These are phyloP conservation scores for Sequoiadendron giganteum DNA, from an alignment of 75 land plant species.

Conservation along the genomic window DNA sequence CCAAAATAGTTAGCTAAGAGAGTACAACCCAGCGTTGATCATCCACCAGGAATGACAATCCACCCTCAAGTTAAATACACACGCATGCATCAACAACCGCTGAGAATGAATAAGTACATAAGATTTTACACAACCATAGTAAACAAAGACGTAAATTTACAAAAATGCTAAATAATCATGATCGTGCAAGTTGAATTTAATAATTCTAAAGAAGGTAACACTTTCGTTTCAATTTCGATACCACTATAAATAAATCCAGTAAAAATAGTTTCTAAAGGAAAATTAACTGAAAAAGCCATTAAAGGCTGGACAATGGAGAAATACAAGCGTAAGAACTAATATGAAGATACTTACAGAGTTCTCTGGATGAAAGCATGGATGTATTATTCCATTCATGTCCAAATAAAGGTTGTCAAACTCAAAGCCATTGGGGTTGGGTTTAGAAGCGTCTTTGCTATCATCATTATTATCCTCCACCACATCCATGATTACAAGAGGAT, in stretches of 20 bases:
- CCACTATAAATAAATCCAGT: background rate
- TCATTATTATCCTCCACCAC: constrained; percentile 51
- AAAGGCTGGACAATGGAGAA: background rate
- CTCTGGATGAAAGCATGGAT: constrained; percentile 84
- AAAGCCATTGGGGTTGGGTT: constrained; percentile 57
- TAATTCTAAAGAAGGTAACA: background rate
- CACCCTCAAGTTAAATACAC: background rate
- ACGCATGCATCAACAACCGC: background rate
- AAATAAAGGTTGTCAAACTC: constrained; percentile 77
- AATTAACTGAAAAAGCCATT: background rate
- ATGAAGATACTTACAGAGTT: constrained; percentile 13
- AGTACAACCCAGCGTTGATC: background rate
- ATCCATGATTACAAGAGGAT: constrained; percentile 57
- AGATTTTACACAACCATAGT: background rate
- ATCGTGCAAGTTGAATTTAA: background rate
- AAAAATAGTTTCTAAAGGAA: background rate
- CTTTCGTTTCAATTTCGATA: background rate
- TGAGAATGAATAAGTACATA: background rate
- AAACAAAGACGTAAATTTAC: background rate
- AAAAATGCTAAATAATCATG: background rate
- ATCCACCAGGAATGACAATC: background rate
- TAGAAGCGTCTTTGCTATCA: constrained; percentile 30
- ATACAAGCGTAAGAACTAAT: background rate
- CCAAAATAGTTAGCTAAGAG: background rate
- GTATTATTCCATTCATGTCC: constrained; percentile 75